Conservation (phyloP, 2,329 filamentous ascomycete genomes). For the Nigrospora sphaerica region DNA sequence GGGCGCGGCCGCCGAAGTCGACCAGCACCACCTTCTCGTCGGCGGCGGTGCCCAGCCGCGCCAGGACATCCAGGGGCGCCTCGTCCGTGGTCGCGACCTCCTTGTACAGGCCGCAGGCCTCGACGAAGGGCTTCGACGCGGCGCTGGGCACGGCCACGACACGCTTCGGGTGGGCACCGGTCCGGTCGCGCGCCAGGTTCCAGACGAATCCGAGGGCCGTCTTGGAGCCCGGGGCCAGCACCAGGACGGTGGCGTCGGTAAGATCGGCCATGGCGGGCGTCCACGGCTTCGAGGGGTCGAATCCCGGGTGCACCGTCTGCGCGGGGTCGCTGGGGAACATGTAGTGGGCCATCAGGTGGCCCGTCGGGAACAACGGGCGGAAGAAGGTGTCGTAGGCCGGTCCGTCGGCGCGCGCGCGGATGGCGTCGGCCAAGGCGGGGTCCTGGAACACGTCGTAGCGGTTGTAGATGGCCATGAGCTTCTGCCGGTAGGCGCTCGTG, state of each 20-base stretch:
- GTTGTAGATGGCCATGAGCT: constrained; percentile 37
- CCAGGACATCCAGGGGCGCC: constrained; percentile 7
- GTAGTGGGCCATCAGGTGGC: constrained; percentile 23
- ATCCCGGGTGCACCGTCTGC: constrained; percentile 9
- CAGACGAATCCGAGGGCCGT: constrained; percentile 13
- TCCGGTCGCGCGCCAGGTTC: constrained; percentile 6
- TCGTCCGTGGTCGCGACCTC: constrained; percentile 9
- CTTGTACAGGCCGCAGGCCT: constrained; percentile 16
- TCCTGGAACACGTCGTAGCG: constrained; percentile 21
- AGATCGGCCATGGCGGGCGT: constrained; percentile 22
- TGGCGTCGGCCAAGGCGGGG: constrained; percentile 7
- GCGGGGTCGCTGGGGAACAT: constrained; percentile 20
- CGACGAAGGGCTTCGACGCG: constrained; percentile 14
- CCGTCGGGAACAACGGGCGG: constrained; percentile 18
- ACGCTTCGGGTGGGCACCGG: constrained; percentile 6
- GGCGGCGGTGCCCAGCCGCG: background rate
- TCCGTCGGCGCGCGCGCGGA: constrained; percentile 6
- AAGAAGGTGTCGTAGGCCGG: constrained; percentile 16
- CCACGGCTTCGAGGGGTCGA: constrained; percentile 15
- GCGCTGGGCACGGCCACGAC: constrained; percentile 18
- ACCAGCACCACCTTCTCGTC: constrained; percentile 12
- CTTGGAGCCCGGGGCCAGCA: constrained; percentile 22
- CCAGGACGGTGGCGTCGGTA: constrained; percentile 21
- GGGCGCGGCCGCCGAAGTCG: constrained; percentile 21
- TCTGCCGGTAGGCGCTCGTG: constrained; percentile 24